Evolutionary conservation across 1,284 basidiomycete genomes (phyloP), one percentile per base, ranked within the genome.

Genomic region (Malassezia vespertilionis): DNA sequence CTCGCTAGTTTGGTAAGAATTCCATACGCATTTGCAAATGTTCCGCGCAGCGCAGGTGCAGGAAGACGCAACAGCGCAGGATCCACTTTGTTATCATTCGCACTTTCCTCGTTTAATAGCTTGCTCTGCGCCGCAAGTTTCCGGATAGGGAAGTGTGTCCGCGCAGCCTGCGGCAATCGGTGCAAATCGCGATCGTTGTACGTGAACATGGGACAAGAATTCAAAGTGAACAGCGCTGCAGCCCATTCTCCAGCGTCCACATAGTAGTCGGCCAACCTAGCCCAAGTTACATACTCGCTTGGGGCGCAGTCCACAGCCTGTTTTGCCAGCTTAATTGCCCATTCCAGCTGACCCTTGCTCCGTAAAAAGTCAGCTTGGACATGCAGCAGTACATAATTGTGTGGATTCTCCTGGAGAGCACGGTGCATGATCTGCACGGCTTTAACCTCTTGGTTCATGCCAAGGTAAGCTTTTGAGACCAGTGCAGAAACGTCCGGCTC

Each of bases 131-230:
- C 80, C 55, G 96, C 89, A 37, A 83, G 80, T 33, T 80, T 78
- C 58, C 84, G 84, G 65, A 87, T 80, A 0, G 91, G 93, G 6
- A 96, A 75, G 71, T 93, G 87, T 11, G 88, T 80, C 44, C 82
- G 80, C 0, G 83, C 76, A 1, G 90, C 82, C 1, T 83, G 78
- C 5, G 95, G 80, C 73, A 81, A 82, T 6, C 89, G 80, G 71
- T 97, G 93, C 9, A 84, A 76, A 72, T 99, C 93, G 14, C 90
- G 82, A 45, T 93, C 91, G 69, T 95, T 95, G 75, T 86, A 97
- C 2, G 91, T 96, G 73, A 97, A 97, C 91, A 97, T 97, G 1
- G 91, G 91, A 74, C 93, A 97, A 30, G 91, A 96, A 70, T 97
- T 97, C 52, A 97, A 79, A 1, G 91, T 96, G 31, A 96, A 77